Evolutionary conservation across 2,329 filamentous ascomycete genomes (phyloP), one percentile per base, ranked within the genome.

Genomic region (Zymoseptoria passerinii): DNA sequence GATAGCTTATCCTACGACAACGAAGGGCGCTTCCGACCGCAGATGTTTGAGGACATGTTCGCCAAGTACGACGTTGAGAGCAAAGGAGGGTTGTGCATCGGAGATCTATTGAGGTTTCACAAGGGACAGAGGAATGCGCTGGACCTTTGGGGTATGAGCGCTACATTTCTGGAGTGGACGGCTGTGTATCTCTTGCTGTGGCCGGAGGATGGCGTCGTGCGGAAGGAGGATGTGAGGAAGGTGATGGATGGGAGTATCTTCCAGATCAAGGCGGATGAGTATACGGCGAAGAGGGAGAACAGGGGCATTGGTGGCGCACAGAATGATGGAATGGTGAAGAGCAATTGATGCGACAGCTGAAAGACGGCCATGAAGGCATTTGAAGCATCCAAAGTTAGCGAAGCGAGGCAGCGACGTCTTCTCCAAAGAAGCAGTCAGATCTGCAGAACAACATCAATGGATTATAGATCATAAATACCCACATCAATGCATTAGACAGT

Each of bases 201-300:
- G 78, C 81, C 82, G 0, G 75, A 77, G 48, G 80, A 85, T 65
- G 82, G 82, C 0, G 72, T 73, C 54, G 76, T 84, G 71, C 75
- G 70, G 65, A 85, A 85, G 70, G 81, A 85, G 51, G 82, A 85
- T 55, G 74, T 82, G 18, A 68, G 79, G n/a, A 67, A 76, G 7
- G 71, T 81, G 5, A 82, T 77, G 63, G 79, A 82, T 67, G 80
- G 80, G 8, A 80, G 78, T 66, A 73, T 81, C 49, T 81, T 80
- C 61, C 77, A 78, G 60, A 71, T 68, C 19, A 73, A 76, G 58
- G 73, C 72, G 4, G 66, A 71, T 53, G 71, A 73, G 58, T 68
- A 67, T 57, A 64, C 64, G 28, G 58, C 51, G 56, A 69, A 63
- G 62, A 61, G 55, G 52, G 13, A 54, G 35, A 16, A 35, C 35